Evolutionary conservation across 2,329 filamentous ascomycete species (phyloP).

Genomic region (Colletotrichum agaves): DNA sequence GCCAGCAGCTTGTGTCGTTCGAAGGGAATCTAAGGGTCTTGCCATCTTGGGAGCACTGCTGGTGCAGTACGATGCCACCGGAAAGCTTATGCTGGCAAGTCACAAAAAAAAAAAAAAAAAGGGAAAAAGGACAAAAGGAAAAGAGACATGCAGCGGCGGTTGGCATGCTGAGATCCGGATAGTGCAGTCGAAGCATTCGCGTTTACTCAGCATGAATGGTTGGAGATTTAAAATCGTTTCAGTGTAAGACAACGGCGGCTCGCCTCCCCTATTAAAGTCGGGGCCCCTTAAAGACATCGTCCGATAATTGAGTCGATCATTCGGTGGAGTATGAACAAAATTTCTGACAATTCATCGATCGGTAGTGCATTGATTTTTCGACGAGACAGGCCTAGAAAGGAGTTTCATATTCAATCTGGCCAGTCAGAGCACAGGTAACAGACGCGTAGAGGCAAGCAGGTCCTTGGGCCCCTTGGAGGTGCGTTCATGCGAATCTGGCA

Average conservation of each 20-base stretch:
- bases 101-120: slow-evolving; percentile 14
- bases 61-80: slow-evolving; percentile 13
- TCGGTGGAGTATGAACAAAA: slow-evolving; percentile 24
- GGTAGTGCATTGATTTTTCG: slow-evolving; percentile 4
- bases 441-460: slow-evolving; percentile 21
- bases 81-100: slow-evolving; percentile 19
- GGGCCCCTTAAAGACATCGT: slow-evolving; percentile 28
- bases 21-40: slow-evolving; percentile 20
- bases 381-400: slow-evolving; percentile 9
- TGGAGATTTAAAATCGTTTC: neutral
- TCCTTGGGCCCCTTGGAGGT: slow-evolving; percentile 18
- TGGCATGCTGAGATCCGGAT: neutral
- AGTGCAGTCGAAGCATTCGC: neutral
- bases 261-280: slow-evolving; percentile 15
- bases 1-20: slow-evolving; percentile 18
- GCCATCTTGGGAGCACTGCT: slow-evolving; percentile 10
- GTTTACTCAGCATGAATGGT: neutral
- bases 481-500: slow-evolving; percentile 29
- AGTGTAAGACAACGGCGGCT: neutral
- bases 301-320: slow-evolving; percentile 28
- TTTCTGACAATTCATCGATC: slow-evolving; percentile 34
- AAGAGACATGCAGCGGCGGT: slow-evolving; percentile 20
- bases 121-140: no score
- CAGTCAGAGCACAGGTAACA: slow-evolving; percentile 12
- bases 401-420: slow-evolving; percentile 25